Base-by-base conservation (phyloP, 2,329 filamentous ascomycete genomes). In the Exophiala sp. region DNA sequence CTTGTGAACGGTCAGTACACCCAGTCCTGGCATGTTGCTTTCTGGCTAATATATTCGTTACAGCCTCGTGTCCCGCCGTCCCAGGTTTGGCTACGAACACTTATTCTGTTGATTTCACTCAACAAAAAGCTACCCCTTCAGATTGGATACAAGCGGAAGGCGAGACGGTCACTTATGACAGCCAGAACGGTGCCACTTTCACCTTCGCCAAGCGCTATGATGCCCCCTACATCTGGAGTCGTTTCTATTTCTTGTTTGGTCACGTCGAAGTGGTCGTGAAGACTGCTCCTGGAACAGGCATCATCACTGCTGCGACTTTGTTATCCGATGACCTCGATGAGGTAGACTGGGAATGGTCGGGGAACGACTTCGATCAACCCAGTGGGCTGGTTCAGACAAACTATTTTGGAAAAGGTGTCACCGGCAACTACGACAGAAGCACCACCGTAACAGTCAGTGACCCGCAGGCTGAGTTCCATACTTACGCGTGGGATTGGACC, bases 301-400 rank as follows among this genome's bases (percentile, higher is more conserved):
- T 99, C 24, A 87, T 99, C 16, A 95, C 91, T 1, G 91, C 91
- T 29, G 97, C 97, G 69, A 97, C 99, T 69, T 78, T 99, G 69
- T 84, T 96, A 73, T 91, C 88, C 29, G 92, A 97, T 66, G 88
- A 95, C 67, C 94, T 96, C 78, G 94, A 99, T 67, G 94, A 99
- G 72, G 96, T 99, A 65, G 94, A 99, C 74, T 97, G 90, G 70
- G 94, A 99, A 71, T 97, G 87, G 70, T 82, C 97, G 50, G 94
- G 94, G 61, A 82, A 81, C 47, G 89, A 96, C 67, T 78, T 95
- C 58, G 75, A 77, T 52, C 78, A 94, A 70, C 68, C 77, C 42
- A 82, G 80, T 59, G 61, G 61, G 10, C 33, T 50, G 8, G 89
- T 87, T n/a, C 91, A 97, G 77, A 94, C 91, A 68, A 99, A 99